Evolutionary conservation across 2,329 filamentous ascomycete genomes (phyloP).

Genomic region (Didymella pinodella): DNA sequence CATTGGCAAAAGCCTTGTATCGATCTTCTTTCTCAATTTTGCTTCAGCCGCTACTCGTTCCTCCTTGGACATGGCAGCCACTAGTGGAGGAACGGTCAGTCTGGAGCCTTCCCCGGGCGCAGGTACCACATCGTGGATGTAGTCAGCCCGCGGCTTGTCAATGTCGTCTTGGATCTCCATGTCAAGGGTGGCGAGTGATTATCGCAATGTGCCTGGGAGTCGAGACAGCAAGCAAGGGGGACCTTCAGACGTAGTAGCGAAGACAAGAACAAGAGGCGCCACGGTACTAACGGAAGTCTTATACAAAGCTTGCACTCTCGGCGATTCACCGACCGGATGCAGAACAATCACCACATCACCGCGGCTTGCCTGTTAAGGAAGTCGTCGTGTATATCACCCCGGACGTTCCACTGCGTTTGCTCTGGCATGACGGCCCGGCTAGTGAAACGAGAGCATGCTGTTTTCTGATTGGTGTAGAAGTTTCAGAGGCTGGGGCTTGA

Average conservation of each 20-base stretch:
- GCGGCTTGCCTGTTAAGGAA: conserved; percentile 18
- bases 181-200: background rate
- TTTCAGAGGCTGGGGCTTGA: background rate
- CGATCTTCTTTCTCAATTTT: conserved; percentile 49
- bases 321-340: conserved; percentile 8
- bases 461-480: conserved; percentile 9
- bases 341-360: background rate
- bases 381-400: background rate
- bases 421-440: conserved; percentile 17
- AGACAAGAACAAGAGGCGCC: conserved; percentile 11
- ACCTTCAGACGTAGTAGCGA: background rate
- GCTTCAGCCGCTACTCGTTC: conserved; percentile 64
- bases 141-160: conserved; percentile 34
- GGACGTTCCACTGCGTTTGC: conserved; percentile 11
- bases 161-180: conserved; percentile 31
- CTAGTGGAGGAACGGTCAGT: conserved; percentile 44
- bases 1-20: conserved; percentile 56
- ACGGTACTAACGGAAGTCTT: conserved; percentile 27
- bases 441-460: background rate
- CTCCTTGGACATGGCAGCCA: conserved; percentile 57
- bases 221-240: background rate
- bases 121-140: conserved; percentile 33
- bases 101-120: conserved; percentile 26
- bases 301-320: conserved; percentile 26
- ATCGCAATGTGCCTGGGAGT: background rate